These are phyloP conservation scores for Umbilicus rupestris DNA, from an alignment of 164 flowering plant species.

Conservation along the genomic window DNA sequence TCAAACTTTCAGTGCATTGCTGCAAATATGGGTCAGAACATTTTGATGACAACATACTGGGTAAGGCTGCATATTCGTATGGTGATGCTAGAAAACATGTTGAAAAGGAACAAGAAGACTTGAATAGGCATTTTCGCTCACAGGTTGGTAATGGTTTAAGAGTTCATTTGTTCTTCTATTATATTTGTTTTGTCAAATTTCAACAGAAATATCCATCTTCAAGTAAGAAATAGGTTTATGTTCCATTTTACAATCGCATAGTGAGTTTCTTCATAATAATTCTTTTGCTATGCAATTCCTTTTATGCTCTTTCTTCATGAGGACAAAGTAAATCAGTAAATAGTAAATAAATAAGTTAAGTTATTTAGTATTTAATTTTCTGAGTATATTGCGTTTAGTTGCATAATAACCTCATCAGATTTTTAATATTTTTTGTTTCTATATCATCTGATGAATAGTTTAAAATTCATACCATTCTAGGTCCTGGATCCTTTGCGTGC, in stretches of 20 bases:
- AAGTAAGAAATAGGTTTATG: no score
- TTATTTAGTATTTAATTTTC: background rate
- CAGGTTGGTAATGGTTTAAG: conserved; percentile 41
- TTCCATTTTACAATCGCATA: no score
- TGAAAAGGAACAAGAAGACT: conserved; percentile 90
- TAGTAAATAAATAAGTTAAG: background rate
- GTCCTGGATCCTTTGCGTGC: conserved; percentile 79
- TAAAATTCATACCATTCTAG: conserved; percentile 23
- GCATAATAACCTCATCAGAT: background rate
- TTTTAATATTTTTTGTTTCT: background rate
- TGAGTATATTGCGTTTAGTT: background rate
- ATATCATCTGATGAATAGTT: background rate
- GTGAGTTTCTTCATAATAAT: background rate
- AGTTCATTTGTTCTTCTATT: background rate
- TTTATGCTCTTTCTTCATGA: no score
- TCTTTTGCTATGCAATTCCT: background rate
- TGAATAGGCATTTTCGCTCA: conserved; percentile 41
- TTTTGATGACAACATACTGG: conserved; percentile 44
- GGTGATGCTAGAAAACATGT: conserved; percentile 77
- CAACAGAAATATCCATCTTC: no score
- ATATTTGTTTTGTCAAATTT: background rate
- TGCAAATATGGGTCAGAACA: conserved; percentile 77
- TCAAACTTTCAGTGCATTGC: conserved; percentile 84
- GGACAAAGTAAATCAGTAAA: background rate
- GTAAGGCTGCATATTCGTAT: conserved; percentile 78